These are phyloP conservation scores for Fusarium falciforme DNA, from an alignment of 2,329 filamentous ascomycete genomes.

Conservation along the genomic window DNA sequence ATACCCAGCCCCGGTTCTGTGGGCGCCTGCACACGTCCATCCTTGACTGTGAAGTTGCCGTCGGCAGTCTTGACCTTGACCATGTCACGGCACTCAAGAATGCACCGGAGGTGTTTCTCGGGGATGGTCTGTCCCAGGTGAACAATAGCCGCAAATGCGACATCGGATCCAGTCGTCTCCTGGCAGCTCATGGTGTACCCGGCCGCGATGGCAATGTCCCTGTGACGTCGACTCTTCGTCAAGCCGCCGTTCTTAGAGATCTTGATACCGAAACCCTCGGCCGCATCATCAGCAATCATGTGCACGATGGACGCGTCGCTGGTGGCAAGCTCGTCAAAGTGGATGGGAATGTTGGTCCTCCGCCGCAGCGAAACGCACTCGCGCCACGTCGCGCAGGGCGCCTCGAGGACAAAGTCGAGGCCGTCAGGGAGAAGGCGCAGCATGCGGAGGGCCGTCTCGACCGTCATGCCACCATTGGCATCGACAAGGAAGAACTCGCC, in stretches of 20 bases:
- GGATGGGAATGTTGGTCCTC: constrained; percentile 25
- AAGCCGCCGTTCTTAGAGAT: constrained; percentile 36
- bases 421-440: constrained; percentile 27
- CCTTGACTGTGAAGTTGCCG: constrained; percentile 23
- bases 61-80: constrained; percentile 29
- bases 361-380: constrained; percentile 25
- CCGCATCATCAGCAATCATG: constrained; percentile 30
- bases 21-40: constrained; percentile 25
- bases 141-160: constrained; percentile 33
- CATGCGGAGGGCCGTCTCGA: constrained; percentile 31
- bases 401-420: constrained; percentile 36
- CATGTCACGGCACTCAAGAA: constrained; percentile 34
- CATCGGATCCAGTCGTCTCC: constrained; percentile 27
- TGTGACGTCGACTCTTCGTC: constrained; percentile 26
- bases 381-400: constrained; percentile 29
- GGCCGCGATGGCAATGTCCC: constrained; percentile 31
- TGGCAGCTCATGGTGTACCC: constrained; percentile 35
- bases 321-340: constrained; percentile 31
- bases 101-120: constrained; percentile 22
- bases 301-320: constrained; percentile 26
- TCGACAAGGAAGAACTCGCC: constrained; percentile 37
- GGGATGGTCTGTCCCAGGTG: constrained; percentile 33
- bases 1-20: constrained; percentile 25
- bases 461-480: constrained; percentile 28
- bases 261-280: constrained; percentile 31